Conservation (phyloP, 371 early-diverging fungal species). For the Basidiobolus meristosporus region DNA sequence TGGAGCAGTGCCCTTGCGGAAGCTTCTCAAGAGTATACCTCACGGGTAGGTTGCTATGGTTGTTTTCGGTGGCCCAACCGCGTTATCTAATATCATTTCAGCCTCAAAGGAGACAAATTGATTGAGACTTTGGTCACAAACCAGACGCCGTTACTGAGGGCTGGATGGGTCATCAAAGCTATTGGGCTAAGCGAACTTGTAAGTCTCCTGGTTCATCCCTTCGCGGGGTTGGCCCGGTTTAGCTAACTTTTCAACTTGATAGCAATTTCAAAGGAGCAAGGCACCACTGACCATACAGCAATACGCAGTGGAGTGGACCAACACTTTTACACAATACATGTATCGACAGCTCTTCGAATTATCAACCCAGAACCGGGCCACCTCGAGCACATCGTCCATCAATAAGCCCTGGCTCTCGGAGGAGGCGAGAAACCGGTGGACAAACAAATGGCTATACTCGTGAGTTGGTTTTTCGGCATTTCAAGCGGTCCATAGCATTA, state of each 20-base stretch:
- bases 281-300: neutral
- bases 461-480: neutral
- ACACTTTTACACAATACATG: neutral
- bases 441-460: slow-evolving; percentile 24
- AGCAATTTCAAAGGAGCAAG: neutral
- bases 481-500: neutral
- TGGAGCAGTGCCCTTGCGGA: neutral
- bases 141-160: slow-evolving; percentile 40
- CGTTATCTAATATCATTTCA: neutral
- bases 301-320: neutral
- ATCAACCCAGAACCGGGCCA: neutral
- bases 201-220: neutral
- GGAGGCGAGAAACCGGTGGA: neutral
- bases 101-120: slow-evolving; percentile 41
- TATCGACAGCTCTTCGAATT: neutral
- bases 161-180: slow-evolving; percentile 53
- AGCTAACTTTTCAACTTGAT: neutral
- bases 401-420: neutral
- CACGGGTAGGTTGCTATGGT: slow-evolving; percentile 10
- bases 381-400: neutral
- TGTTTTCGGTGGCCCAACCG: neutral
- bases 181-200: slow-evolving; percentile 10
- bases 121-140: slow-evolving; percentile 34
- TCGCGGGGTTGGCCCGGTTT: neutral
- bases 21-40: slow-evolving; percentile 7